Base-by-base conservation (phyloP, 331 rosid species). In the Rhamnella rubrinervis region DNA sequence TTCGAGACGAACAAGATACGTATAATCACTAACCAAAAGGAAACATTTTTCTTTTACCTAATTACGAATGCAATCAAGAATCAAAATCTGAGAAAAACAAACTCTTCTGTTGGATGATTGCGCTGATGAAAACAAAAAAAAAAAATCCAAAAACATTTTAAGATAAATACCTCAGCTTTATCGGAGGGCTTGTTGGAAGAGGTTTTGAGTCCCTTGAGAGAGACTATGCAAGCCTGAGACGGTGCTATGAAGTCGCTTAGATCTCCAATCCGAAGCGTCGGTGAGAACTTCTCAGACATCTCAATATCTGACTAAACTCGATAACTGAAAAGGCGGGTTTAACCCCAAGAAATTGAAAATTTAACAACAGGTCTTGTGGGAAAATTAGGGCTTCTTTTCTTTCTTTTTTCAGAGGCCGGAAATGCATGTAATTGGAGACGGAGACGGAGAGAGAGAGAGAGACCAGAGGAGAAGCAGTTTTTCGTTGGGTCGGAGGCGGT, bases 201-300 rank as follows among this genome's bases (percentile, higher is more conserved):
- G n/a, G 86, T 21, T 72, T 91, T 92, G 9, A 85, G 65, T 3
- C 96, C 95, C 56, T 92, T 93, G 71, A 90, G 95, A 65, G 97
- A 93, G 20, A 93, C 96, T 72, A 93, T 87, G 66, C 97, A 93
- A 23, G 87, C 93, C 76, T 93, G 97, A 3, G 97, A 87, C 5
- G 98, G 98, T 4, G 98, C 91, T 23, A 93, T 85, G 82, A 76
- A 93, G 74, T 93, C 98, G 77, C 83, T 93, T 63, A 93, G 92
- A 80, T 93, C 98, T 64, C 92, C 91, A 62, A 93, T 87, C 63
- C 96, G 90, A 75, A 93, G 90, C 47, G 84, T 85, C 7, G 97
- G 84, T 25, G 97, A 93, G 85, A 93, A 91, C 72, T 93, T 93
- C 73, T 91, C 90, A 13, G 97, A 87, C 98, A 93, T 93, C 68